Evolutionary conservation across 768 basidiomycete species (phyloP).

Genomic region (Tricholoma hemisulphureum): DNA sequence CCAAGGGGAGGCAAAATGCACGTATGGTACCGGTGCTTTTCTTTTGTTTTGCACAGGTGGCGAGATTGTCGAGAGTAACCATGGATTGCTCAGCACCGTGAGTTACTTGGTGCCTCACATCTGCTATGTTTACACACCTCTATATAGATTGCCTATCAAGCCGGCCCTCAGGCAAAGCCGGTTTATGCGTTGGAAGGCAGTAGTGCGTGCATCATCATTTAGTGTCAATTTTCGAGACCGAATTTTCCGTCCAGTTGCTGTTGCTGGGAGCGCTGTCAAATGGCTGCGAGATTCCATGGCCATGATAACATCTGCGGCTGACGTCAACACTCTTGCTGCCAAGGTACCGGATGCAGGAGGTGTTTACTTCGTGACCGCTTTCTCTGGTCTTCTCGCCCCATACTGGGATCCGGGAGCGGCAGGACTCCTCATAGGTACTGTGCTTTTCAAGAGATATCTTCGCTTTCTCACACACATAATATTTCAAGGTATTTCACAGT

Average conservation of each 20-base stretch:
- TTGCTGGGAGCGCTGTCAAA: constrained; percentile 93
- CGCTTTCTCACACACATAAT: background rate
- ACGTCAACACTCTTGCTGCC: constrained; percentile 83
- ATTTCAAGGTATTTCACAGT: constrained; percentile 66
- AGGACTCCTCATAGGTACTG: constrained; percentile 74
- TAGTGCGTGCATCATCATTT: constrained; percentile 49
- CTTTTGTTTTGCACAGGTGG: constrained; percentile 91
- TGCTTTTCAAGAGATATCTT: background rate
- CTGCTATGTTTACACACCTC: constrained; percentile 3
- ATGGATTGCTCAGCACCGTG: constrained; percentile 89
- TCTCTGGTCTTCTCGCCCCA: constrained; percentile 93
- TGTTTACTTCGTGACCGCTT: constrained; percentile 95
- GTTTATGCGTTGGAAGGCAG: constrained; percentile 94
- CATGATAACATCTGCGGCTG: constrained; percentile 74
- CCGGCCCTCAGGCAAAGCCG: constrained; percentile 73
- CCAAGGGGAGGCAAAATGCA: constrained; percentile 96
- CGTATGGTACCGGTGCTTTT: constrained; percentile 97
- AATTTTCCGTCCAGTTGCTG: constrained; percentile 57
- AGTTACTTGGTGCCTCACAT: constrained; percentile 13
- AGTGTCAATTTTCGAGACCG: background rate
- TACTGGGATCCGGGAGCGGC: constrained; percentile 96
- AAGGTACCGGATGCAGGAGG: constrained; percentile 80
- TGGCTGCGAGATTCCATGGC: constrained; percentile 93
- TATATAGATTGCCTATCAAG: constrained; percentile 81
- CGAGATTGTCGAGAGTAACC: constrained; percentile 79